A percentile compares a stretch with the other conserved stretches of the same genome.
phyloP scores from a whole-genome alignment of 371 early-diverging fungal species.

The Mortierella sp. region DNA sequence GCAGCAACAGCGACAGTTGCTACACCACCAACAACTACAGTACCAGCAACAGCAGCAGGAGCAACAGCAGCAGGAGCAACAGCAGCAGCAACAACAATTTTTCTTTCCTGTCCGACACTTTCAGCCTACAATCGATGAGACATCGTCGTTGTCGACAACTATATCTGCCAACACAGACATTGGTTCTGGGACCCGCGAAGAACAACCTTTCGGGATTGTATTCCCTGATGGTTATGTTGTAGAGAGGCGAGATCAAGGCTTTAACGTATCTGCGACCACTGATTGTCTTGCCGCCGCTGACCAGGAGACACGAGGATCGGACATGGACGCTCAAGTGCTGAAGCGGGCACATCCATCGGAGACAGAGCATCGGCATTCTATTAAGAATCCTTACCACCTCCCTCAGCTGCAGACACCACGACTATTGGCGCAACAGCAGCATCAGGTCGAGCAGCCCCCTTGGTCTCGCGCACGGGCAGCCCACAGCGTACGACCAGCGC shows the following conservation, averaged over 20 bases:
- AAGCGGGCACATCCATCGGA: not conserved
- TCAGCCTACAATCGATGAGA: not conserved
- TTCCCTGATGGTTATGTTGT: conserved; percentile 8
- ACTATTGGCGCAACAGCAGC: conserved; percentile 42
- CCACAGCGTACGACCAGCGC: not conserved
- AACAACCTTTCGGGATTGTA: not conserved
- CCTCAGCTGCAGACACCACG: conserved; percentile 48
- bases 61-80: not conserved
- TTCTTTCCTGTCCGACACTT: not conserved
- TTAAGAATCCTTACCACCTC: conserved; percentile 5
- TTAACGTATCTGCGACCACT: not conserved
- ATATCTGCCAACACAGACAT: not conserved
- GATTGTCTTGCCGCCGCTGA: not conserved
- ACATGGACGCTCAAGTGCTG: not conserved
- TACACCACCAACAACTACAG: not conserved
- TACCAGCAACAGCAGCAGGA: not conserved
- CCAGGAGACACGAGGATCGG: not conserved
- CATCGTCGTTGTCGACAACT: not conserved
- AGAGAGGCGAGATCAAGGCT: not conserved
- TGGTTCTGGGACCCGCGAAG: not conserved
- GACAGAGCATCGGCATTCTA: conserved; percentile 2
- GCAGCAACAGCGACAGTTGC: conserved; percentile 6
- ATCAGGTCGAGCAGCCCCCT: conserved; percentile 26
- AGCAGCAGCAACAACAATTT: conserved; percentile 10
- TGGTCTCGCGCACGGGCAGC: conserved; percentile 23